Base-by-base conservation (phyloP, 257 asterid species). In the Nemophila menziesii region DNA sequence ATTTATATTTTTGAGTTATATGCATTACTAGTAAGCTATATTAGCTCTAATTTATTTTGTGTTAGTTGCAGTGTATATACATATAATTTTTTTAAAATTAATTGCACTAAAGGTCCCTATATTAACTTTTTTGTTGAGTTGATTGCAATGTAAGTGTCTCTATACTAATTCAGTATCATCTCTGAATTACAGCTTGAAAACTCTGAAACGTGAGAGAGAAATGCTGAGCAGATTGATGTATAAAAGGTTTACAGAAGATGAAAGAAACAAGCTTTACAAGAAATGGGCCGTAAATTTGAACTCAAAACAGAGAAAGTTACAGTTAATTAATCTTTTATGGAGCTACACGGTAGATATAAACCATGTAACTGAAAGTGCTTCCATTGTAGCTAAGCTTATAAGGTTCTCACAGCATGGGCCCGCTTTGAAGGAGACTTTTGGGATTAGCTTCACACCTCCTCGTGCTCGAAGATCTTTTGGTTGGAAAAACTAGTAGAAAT, bases 391-490 rank as follows among this genome's bases (percentile, higher is more conserved):
- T 9, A 72, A 61, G 60, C 61, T 72, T 50, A 68, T 72, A 49
- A 61, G 63, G 50, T 72, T 72, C 53, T 64, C 63, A 13, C 67
- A 64, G 44, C 53, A 68, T 38, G 67, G 70, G 21, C 62, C 50
- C 13, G 68, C 73, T 27, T 63, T 52, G 11, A 72, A 68, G 68
- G 80, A 72, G 70, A 67, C 68, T 75, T 68, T 68, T 58, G 80
- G 80, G 29, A 75, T 72, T 39, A 72, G 73, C 58, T 67, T 72
- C 70, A 50, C 72, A 16, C 80, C 69, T 12, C 54, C 67, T 4
- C 48, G 67, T 48, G 17, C 19, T 16, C 54, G 73, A 42, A 57
- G 67, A 58, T 68, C 70, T 5, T 72, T 64, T 57, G 65, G 75
- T 57, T 67, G 80, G 80, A 72, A 68, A 34, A 61, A 54, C 48